These are phyloP conservation scores for Mycena metata DNA, from an alignment of 768 basidiomycete species.

Conservation along the genomic window DNA sequence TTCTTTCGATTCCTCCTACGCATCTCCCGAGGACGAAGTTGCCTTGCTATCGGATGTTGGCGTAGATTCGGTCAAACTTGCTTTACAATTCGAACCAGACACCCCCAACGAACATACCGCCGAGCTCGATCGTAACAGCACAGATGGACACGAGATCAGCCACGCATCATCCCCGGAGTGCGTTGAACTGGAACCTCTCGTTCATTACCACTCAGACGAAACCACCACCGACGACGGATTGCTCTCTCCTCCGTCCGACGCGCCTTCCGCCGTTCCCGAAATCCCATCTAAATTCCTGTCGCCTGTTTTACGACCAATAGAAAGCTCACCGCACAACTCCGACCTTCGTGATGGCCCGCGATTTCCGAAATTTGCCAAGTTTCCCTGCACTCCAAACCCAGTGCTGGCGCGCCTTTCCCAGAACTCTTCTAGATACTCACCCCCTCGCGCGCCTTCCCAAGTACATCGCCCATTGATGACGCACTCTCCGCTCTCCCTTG, in stretches of 20 bases:
- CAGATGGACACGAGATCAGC: neutral
- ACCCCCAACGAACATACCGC: neutral
- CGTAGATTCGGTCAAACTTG: neutral
- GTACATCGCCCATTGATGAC: neutral
- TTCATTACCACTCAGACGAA: neutral
- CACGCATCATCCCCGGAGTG: neutral
- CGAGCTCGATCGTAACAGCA: neutral
- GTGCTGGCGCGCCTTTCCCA: neutral
- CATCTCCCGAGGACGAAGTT: neutral
- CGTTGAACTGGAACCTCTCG: neutral
- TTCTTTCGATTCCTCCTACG: slow-evolving; percentile 2
- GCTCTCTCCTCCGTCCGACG: neutral
- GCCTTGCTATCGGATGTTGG: neutral
- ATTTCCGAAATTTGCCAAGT: slow-evolving; percentile 17
- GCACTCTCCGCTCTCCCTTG: slow-evolving; percentile 1
- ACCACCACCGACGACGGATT: neutral
- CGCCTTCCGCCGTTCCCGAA: neutral
- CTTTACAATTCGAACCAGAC: neutral
- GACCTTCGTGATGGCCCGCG: neutral
- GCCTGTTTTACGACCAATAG: neutral
- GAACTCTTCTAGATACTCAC: neutral
- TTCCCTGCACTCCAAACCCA: neutral
- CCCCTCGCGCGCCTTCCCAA: neutral
- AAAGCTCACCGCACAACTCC: neutral
- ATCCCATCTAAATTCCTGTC: neutral